phyloP scores from a whole-genome alignment of 2,329 filamentous ascomycete species.

The Cladosporium sp. region DNA sequence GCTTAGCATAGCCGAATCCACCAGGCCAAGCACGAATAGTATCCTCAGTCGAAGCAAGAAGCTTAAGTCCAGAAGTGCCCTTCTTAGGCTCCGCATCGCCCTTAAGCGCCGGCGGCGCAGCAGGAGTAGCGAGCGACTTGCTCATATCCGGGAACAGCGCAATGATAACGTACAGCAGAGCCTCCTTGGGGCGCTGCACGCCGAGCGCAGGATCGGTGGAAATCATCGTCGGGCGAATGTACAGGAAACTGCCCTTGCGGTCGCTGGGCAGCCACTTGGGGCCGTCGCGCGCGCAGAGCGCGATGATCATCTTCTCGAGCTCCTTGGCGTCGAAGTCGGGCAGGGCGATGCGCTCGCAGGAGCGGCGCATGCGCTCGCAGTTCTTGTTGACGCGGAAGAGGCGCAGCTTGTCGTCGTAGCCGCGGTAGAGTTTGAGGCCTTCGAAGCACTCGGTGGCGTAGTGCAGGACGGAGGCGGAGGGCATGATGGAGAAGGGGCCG shows the following conservation, averaged over 20 bases:
- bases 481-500: constrained; percentile 73
- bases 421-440: constrained; percentile 72
- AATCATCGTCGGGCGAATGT: constrained; percentile 73
- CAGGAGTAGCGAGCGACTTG: constrained; percentile 35
- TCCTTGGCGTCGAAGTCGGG: constrained; percentile 70
- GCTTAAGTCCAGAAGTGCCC: constrained; percentile 18
- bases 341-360: constrained; percentile 66
- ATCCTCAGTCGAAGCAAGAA: constrained; percentile 65
- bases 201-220: constrained; percentile 78
- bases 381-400: constrained; percentile 76
- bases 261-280: constrained; percentile 74
- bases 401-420: constrained; percentile 69
- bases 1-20: constrained; percentile 88
- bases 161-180: constrained; percentile 82
- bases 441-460: constrained; percentile 91
- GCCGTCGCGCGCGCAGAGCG: constrained; percentile 71
- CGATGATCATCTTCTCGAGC: constrained; percentile 71
- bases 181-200: constrained; percentile 76
- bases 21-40: constrained; percentile 91
- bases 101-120: constrained; percentile 31
- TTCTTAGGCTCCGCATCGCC: constrained; percentile 28
- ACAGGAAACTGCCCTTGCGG: constrained; percentile 70
- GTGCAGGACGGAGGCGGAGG: constrained; percentile 77
- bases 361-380: constrained; percentile 62
- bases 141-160: constrained; percentile 50